These are phyloP conservation scores for Sporothrix protearum DNA, from an alignment of 2,329 filamentous ascomycete species.

Conservation along the genomic window DNA sequence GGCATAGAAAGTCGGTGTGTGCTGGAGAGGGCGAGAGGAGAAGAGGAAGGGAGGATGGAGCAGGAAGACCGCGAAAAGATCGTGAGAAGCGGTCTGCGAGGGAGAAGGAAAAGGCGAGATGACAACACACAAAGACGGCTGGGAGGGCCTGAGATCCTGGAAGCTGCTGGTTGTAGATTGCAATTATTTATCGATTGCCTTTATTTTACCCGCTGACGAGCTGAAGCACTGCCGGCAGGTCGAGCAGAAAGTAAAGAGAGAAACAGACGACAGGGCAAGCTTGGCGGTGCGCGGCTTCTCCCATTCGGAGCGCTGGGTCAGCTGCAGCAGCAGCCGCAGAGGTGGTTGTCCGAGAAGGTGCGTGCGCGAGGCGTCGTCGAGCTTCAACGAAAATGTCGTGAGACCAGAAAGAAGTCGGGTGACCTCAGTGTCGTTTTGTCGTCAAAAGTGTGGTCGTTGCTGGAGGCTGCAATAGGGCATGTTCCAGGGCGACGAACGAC, in stretches of 20 bases:
- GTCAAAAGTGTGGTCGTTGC: not conserved
- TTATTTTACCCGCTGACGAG: slow-evolving; percentile 13
- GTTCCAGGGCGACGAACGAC: not conserved
- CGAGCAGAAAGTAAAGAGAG: not conserved
- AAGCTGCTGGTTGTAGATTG: not conserved
- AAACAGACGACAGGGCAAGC: not conserved
- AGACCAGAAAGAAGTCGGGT: not conserved
- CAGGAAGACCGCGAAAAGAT: not conserved
- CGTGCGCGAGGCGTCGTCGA: not conserved
- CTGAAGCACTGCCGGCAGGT: not conserved
- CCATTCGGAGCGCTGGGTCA: slow-evolving; percentile 12
- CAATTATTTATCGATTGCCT: slow-evolving; percentile 11
- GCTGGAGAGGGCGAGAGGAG: not conserved
- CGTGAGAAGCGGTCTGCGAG: slow-evolving; percentile 31
- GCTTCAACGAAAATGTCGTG: not conserved
- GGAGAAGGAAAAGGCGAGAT: slow-evolving; percentile 18
- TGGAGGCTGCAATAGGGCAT: not conserved
- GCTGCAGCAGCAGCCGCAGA: not conserved
- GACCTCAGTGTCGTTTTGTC: not conserved
- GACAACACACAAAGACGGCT: not conserved
- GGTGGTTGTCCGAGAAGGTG: not conserved
- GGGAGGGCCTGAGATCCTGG: slow-evolving; percentile 3
- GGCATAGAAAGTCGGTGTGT: slow-evolving; percentile 22
- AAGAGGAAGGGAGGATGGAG: not conserved
- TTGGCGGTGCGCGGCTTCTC: slow-evolving; percentile 12